Evolutionary conservation across 2,329 filamentous ascomycete species (phyloP), one percentile per base, ranked within the genome.

Genomic region (Daldinia sp.): DNA sequence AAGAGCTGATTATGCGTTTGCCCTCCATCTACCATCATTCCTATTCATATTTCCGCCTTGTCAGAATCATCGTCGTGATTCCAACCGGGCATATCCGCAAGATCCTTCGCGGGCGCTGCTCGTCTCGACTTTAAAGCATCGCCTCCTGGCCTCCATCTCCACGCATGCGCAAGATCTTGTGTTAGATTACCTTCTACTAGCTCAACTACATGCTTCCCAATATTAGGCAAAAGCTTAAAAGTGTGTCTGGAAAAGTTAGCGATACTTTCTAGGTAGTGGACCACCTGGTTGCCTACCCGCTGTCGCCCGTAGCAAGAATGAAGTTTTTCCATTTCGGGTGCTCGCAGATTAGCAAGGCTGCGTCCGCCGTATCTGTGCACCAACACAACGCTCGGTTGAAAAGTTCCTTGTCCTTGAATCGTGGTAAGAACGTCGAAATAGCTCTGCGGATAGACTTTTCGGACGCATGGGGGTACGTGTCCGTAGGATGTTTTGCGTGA

Each of bases 161-260:
- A 82, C 1, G 77, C 76, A 43, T 77, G 64, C 4, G 75, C 69
- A 41, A 81, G 64, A 15, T 81, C 77, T 3, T 77, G 68, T 0
- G 76, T 73, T 10, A 82, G 66, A 3, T 67, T 73, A 1, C 74
- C 77, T 61, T 81, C 80, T 4, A 82, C 68, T 43, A 82, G 62
- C 67, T 81, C 79, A 9, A 82, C 80, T 2, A 82, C 76, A 58
- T 82, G 79, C 55, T 78, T 81, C 1, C 80, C 80, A 51, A 82
- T 81, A 48, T 74, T 81, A 1, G 80, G 80, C 11, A 82, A 63
- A 0, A 81, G 72, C 58, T 81, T 82, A 71, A 82, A 82, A 1
- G 76, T 76, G 61, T 82, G 80, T 1, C 79, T 80, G 29, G 2
- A 32, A 19, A 49, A 11, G 52, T 58, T 56, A 61, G 53, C 9